Evolutionary conservation across 2,329 filamentous ascomycete species (phyloP).

Genomic region (Xylaria sp.): DNA sequence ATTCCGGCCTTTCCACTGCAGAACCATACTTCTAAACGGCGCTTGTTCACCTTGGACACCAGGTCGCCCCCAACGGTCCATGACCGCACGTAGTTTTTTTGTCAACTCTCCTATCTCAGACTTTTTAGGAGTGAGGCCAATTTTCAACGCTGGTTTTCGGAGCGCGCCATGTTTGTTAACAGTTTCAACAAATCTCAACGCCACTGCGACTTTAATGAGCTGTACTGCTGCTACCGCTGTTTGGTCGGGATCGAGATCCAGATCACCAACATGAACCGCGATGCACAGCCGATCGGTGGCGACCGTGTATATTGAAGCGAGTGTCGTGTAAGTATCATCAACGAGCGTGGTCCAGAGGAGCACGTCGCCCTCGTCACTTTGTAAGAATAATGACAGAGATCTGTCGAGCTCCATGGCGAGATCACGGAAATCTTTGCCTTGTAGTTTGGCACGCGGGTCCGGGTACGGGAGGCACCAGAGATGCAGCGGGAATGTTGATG

Average conservation of each 20-base stretch:
- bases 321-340: background rate
- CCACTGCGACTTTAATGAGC: conserved; percentile 26
- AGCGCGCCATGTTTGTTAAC: background rate
- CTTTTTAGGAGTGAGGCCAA: background rate
- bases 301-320: conserved; percentile 14
- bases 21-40: conserved; percentile 4
- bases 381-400: conserved; percentile 11
- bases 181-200: conserved; percentile 12
- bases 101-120: conserved; percentile 4
- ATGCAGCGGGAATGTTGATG: conserved; percentile 29
- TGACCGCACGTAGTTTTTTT: conserved; percentile 8
- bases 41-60: background rate
- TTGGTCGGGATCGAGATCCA: background rate
- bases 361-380: conserved; percentile 16
- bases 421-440: background rate
- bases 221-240: conserved; percentile 4
- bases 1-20: conserved; percentile 26
- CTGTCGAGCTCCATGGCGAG: conserved; percentile 8
- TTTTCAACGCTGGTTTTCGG: conserved; percentile 12
- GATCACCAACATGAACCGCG: conserved; percentile 22
- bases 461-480: conserved; percentile 31
- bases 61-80: conserved; percentile 21
- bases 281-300: background rate
- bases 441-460: background rate
- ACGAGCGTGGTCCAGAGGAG: conserved; percentile 30